These are phyloP conservation scores for Posidonia oceanica DNA, from an alignment of 116 monocot genomes.

Conservation along the genomic window DNA sequence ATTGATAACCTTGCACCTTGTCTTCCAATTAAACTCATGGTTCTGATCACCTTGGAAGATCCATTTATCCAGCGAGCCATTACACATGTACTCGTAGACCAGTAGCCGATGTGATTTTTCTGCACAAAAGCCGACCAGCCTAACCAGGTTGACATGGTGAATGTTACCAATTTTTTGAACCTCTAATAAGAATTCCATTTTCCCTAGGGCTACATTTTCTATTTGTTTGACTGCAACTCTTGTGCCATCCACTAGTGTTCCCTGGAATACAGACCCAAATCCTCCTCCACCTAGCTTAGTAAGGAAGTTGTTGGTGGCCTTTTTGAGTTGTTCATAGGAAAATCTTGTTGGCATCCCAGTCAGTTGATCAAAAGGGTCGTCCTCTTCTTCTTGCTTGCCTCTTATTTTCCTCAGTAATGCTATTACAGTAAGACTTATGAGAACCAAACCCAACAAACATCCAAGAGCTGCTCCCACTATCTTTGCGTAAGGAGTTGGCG, in stretches of 20 bases:
- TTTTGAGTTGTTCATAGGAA: no score
- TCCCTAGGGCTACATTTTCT: conserved; percentile 1
- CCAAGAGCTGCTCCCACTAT: conserved; percentile 5
- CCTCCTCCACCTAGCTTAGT: conserved; percentile 1
- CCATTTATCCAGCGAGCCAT: background rate
- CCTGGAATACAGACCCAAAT: conserved; percentile 2
- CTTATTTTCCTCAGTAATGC: background rate
- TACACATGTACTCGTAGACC: conserved; percentile 16
- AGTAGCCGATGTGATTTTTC: conserved; percentile 2
- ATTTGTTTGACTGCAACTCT: conserved; percentile 14
- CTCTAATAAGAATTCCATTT: conserved; percentile 13
- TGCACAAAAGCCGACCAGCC: conserved; percentile 12
- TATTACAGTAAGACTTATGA: background rate
- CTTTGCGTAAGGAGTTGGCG: background rate
- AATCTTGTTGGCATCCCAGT: no score
- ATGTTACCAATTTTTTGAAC: conserved; percentile 8
- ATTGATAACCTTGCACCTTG: no score
- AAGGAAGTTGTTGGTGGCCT: no score
- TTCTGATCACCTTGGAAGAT: no score
- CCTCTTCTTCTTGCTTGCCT: background rate
- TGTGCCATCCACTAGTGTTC: background rate
- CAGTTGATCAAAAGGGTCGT: background rate
- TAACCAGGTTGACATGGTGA: conserved; percentile 18
- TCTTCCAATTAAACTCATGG: no score
- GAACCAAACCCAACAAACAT: background rate